Evolutionary conservation across 768 basidiomycete species (phyloP), one percentile per base, ranked within the genome.

Genomic region (Boletellus ananiceps): DNA sequence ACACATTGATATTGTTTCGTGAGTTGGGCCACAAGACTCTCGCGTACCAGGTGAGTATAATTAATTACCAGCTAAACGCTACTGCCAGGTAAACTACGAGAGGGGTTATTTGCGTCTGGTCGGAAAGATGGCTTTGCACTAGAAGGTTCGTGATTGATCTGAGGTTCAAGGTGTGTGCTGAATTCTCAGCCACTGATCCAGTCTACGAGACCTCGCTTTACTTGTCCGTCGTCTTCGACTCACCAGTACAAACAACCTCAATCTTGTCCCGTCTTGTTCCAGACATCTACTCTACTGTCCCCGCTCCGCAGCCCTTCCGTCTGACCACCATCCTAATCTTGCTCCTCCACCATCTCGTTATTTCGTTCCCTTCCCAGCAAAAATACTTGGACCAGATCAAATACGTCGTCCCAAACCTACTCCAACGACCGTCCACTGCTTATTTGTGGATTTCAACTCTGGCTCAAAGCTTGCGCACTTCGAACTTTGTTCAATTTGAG

Each of bases 121-220:
- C 75, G 88, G 49, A 70, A 51, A 16, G 88, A 88, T 60, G 50
- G 46, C 3, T 88, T 90, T 58, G 76, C 83, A 2, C 46, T 83
- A 12, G 84, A 88, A 79, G 88, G 87, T 86, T 49, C 35, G 73
- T 47, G 27, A 15, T 45, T 25, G 9, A 9, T 23, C 36, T 23
- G 19, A 21, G n/a, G 3, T 44, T 5, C 31, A n/a, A 19, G 3
- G 31, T 44, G 12, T 46, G 27, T 29, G 15, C 13, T 23, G 8
- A 23, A 35, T 41, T 27, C 40, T 40, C 44, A 44, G 44, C 27
- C 31, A 40, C 42, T 23, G 19, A 45, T 18, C 16, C 58, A 89
- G 88, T 79, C 1, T 88, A 87, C 61, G 84, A 90, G 67, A 85
- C 78, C 4, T 90, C 88, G 0, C 70, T 88, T 18, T 79, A 75